Base-by-base conservation (phyloP, 1,139 yeast species). In the Geotrichum bryndzae region DNA sequence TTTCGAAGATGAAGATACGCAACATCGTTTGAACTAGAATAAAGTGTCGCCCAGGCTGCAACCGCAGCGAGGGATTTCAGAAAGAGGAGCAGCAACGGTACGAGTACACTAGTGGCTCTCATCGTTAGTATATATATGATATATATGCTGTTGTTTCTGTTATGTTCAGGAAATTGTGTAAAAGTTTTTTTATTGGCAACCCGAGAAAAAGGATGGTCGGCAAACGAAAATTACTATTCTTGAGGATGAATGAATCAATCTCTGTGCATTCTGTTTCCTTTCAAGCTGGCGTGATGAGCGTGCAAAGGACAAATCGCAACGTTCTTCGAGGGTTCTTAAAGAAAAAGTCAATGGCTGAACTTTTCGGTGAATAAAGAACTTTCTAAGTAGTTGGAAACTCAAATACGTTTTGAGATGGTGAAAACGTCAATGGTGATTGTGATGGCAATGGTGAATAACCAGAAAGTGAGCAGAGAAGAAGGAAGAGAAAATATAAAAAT, bases 41-140 rank as follows among this genome's bases (percentile, higher is more conserved):
- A 66, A 5, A 63, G 48, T 11, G 68, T 65, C 15, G 66, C 48
- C 68, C 68, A 66, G 10, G 64, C 62, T 38, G 66, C 66, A 10
- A 23, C 22, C 22, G 48, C 13, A 18, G 22, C 48, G 4, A 41
- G 18, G 5, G 25, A 41, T n/a, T 41, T 18, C 18, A 41, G 2
- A 8, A 41, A 41, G 18, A 41, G 48, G 22, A 41, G 22, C 23
- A 41, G 22, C 25, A 41, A 41, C 18, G 48, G 48, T 18, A 7
- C 48, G 22, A 41, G 23, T 41, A 15, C 23, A 3, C 22, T 7
- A 41, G 48, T 18, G 10, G 48, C 13, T 41, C 23, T 41, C 48
- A 41, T 41, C 48, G 6, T 41, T 2, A n/a, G 48, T 41, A 18
- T n/a, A n/a, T 41, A 4, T 41, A 15, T n/a, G 48, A 18, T n/a